phyloP scores from a whole-genome alignment of 2,329 filamentous ascomycete species.

The Neofusicoccum sp. region DNA sequence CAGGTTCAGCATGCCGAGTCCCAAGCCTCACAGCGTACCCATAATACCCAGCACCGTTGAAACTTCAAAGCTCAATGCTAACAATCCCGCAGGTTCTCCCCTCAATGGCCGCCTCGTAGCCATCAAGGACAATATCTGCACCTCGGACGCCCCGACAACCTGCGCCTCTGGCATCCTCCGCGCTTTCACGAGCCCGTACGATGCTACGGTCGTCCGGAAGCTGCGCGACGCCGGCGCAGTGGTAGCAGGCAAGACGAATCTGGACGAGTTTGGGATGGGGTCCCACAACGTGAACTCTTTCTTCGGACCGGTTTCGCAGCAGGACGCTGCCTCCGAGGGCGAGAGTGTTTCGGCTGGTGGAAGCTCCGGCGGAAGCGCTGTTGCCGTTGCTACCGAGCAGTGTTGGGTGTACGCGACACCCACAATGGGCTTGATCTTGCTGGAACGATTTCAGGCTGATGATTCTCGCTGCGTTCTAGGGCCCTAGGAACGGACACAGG shows the following conservation, averaged over 20 bases:
- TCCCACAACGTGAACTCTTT: conserved; percentile 71
- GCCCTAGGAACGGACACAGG: conserved; percentile 93
- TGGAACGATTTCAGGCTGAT: conserved; percentile 16
- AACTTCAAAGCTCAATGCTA: not conserved
- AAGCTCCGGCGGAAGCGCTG: conserved; percentile 90
- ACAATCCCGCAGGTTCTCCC: conserved; percentile 10
- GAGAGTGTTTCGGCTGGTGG: conserved; percentile 68
- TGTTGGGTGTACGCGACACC: conserved; percentile 54
- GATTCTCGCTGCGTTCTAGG: conserved; percentile 30
- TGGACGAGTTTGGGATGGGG: conserved; percentile 97
- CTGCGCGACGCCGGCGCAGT: conserved; percentile 62
- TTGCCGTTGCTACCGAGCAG: conserved; percentile 69
- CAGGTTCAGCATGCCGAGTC: conserved; percentile 25
- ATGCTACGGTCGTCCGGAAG: conserved; percentile 74
- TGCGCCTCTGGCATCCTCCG: conserved; percentile 74
- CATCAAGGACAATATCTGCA: conserved; percentile 54
- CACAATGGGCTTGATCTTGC: not conserved
- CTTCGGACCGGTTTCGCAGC: conserved; percentile 54
- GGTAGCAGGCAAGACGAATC: conserved; percentile 78
- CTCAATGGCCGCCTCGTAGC: conserved; percentile 41
- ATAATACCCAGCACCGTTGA: not conserved
- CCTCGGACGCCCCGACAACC: conserved; percentile 59
- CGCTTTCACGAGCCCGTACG: conserved; percentile 70
- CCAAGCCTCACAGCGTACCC: not conserved
- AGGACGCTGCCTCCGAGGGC: conserved; percentile 16